Evolutionary conservation across 495 filamentous ascomycete genomes (phyloP), one percentile per base, ranked within the genome.

Genomic region (Aspergillus wentii): DNA sequence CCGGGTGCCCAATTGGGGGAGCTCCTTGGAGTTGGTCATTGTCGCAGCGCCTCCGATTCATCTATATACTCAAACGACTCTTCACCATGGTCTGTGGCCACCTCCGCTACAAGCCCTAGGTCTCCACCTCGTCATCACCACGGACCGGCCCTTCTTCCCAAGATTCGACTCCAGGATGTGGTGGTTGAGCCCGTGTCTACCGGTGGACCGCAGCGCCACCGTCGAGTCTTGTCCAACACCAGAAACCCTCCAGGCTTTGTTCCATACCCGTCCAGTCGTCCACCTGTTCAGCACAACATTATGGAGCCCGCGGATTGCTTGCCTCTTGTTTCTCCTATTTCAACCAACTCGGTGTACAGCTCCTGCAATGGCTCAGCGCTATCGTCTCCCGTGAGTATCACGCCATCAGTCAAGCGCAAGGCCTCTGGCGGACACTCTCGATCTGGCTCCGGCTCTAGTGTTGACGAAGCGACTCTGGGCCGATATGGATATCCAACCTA

Each of bases 161-260:
- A 86, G 71, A 87, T 94, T 62, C 76, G 89, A 32, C 76, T 77
- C 42, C 87, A 94, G 59, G 89, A 94, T 65, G 82, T 90, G 65
- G 69, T 79, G 35, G 75, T 89, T 41, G 74, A 82, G 43, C 72
- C 74, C 10, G 52, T 62, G 15, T 64, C 66, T 32, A 39, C 52
- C 17, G 46, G 47, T 15, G 66, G 62, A 13, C 66, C 66, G 20
- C 63, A 61, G 18, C 64, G 69, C 27, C 74, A 79, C 47, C 68
- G 69, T 33, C 66, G 74, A 40, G 75, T 78, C 18, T 56, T 75
- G 18, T 83, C 80, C 3, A 75, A 66, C 38, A 72, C 76, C 5
- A 68, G 66, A 34, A 78, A 76, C 38, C 59, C 68, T 9, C 61
- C 70, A 8, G 58, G 61, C 5, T 73, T 69, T 41, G 51, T 62